phyloP scores from a whole-genome alignment of 2,329 filamentous ascomycete genomes.

The Albophoma yamanashiensis region DNA sequence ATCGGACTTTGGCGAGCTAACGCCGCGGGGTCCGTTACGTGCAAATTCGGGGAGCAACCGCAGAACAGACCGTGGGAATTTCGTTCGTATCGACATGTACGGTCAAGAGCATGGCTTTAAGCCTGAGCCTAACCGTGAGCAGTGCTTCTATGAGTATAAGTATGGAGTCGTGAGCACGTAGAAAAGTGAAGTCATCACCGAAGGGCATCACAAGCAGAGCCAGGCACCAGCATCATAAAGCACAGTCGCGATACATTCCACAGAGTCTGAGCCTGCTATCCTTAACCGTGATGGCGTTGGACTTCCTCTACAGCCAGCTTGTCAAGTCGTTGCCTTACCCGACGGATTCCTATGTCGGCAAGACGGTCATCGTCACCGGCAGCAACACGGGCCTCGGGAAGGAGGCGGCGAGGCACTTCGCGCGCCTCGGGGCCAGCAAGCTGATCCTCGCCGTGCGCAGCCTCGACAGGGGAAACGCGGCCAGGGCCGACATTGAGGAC shows the following conservation, averaged over 20 bases:
- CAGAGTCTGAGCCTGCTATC: not conserved
- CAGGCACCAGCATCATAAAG: not conserved
- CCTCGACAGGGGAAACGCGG: conserved; percentile 18
- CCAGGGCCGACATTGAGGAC: conserved; percentile 23
- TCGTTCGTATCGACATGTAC: not conserved
- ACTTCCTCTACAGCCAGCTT: conserved; percentile 2
- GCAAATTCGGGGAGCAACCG: not conserved
- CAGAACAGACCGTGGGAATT: not conserved
- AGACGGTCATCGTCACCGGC: conserved; percentile 25
- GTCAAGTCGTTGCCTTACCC: conserved; percentile 10
- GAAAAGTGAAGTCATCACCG: not conserved
- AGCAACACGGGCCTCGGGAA: conserved; percentile 25
- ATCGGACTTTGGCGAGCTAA: not conserved
- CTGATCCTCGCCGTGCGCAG: conserved; percentile 27
- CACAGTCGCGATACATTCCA: not conserved
- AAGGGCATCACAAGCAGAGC: not conserved
- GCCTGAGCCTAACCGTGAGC: not conserved
- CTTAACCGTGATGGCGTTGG: not conserved
- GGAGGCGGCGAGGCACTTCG: conserved; percentile 24
- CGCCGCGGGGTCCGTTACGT: not conserved
- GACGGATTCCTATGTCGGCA: conserved; percentile 14
- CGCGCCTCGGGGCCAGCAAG: conserved; percentile 15
- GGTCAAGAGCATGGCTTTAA: not conserved
- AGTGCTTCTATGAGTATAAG: not conserved
- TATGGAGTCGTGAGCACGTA: not conserved